A percentile compares a stretch with the other conserved stretches of the same genome.
These are phyloP conservation scores for Shiraia bambusicola DNA, from an alignment of 2,329 filamentous ascomycete genomes.

Conservation along the genomic window DNA sequence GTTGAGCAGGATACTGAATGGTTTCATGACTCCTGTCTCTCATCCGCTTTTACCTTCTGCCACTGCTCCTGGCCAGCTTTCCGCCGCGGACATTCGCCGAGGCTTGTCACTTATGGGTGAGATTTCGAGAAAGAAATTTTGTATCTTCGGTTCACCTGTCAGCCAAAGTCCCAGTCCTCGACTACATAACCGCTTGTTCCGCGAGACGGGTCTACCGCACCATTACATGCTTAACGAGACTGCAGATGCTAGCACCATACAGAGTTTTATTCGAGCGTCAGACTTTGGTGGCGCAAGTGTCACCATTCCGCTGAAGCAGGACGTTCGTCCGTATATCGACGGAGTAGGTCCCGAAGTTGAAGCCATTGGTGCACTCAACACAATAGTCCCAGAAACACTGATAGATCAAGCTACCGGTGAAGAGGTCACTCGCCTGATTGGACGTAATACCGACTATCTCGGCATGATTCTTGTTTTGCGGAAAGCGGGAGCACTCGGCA, in stretches of 20 bases:
- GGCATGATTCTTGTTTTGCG: constrained; percentile 83
- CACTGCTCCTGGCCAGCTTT: constrained; percentile 90
- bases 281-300: constrained; percentile 92
- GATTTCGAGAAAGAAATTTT: constrained; percentile 74
- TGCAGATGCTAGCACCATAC: constrained; percentile 59
- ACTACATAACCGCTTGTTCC: constrained; percentile 85
- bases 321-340: constrained; percentile 80
- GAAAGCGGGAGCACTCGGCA: constrained; percentile 57
- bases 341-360: constrained; percentile 75
- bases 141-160: constrained; percentile 85
- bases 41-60: constrained; percentile 88
- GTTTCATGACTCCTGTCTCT: constrained; percentile 91
- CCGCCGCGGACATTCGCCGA: constrained; percentile 81
- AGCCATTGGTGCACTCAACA: constrained; percentile 91
- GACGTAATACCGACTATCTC: constrained; percentile 94
- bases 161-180: constrained; percentile 79
- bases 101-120: constrained; percentile 78
- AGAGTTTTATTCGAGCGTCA: constrained; percentile 64
- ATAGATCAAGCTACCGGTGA: constrained; percentile 45
- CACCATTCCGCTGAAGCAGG: constrained; percentile 91
- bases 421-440: constrained; percentile 60
- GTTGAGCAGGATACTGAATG: constrained; percentile 84
- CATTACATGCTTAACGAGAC: constrained; percentile 78
- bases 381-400: constrained; percentile 66
- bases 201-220: constrained; percentile 76